Evolutionary conservation across 768 basidiomycete genomes (phyloP), one percentile per base, ranked within the genome.

Genomic region (Panaeolus papilionaceus): DNA sequence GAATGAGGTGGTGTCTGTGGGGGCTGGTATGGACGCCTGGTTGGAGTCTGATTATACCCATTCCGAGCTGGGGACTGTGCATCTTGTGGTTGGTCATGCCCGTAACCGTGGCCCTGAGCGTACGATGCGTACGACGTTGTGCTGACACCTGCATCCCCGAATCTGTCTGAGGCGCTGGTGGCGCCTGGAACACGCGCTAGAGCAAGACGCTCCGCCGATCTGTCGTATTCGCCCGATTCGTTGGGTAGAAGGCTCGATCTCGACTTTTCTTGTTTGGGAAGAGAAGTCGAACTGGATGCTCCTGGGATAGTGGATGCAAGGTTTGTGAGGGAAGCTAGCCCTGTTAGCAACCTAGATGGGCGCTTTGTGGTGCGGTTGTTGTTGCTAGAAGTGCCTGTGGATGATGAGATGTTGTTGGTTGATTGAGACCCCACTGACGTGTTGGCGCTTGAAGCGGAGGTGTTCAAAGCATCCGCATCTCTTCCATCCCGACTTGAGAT

Each of bases 151-250:
- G 54, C 54, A 37, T 58, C 54, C 11, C 54, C 54, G 16, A 58
- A 58, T 12, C 54, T 58, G 28, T 58, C 54, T 33, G 54, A 58
- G 4, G 54, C 54, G 33, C 54, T 58, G 14, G 33, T 58, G 3
- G 54, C 54, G 0, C 54, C 54, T 33, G 54, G 54, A 14, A 58
- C 54, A 5, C 54, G 8, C 9, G 54, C 33, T 8, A 58, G 54
- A 58, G 54, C 54, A 33, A 58, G 54, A 58, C 54, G 54, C 28
- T 58, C 54, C 4, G 54, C 54, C 33, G 54, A 58, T 28, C 54
- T 33, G 54, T 58, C 28, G 28, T 28, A 16, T 16, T 58, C 54
- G 33, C 26, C 28, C 54, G 28, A 58, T 58, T 58, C 28, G 54
- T 58, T 58, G 54, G 33, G 54, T 7, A 37, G 28, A 12, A 58